Evolutionary conservation across 2,329 filamentous ascomycete species (phyloP).

Genomic region (Penicillium freii): DNA sequence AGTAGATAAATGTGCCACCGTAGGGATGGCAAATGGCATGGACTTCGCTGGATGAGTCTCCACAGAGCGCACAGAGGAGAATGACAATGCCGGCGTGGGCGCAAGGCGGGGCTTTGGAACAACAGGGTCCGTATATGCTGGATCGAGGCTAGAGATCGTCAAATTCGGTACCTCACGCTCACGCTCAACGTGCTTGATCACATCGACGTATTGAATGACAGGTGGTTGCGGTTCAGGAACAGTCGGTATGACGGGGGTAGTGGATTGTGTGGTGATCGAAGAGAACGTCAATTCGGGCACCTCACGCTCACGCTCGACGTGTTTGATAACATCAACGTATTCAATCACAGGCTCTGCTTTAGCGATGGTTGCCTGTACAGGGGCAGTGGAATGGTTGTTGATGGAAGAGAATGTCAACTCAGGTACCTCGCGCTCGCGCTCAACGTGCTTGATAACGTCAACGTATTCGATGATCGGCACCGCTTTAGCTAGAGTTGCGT

Average conservation of each 20-base stretch:
- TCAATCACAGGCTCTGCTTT: slow-evolving; percentile 17
- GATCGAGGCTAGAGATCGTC: slow-evolving; percentile 30
- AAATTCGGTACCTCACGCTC: slow-evolving; percentile 22
- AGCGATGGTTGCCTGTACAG: slow-evolving; percentile 21
- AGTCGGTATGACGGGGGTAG: slow-evolving; percentile 24
- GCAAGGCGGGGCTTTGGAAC: slow-evolving; percentile 18
- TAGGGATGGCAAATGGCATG: slow-evolving; percentile 28
- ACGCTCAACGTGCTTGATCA: slow-evolving; percentile 11
- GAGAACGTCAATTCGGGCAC: slow-evolving; percentile 28
- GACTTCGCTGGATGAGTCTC: slow-evolving; percentile 47
- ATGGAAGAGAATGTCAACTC: slow-evolving; percentile 31
- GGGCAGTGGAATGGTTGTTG: slow-evolving; percentile 31
- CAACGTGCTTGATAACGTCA: slow-evolving; percentile 9
- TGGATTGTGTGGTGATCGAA: slow-evolving; percentile 29
- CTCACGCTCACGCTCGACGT: slow-evolving; percentile 10
- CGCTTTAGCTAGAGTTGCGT: slow-evolving; percentile 19
- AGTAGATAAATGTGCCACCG: slow-evolving; percentile 20
- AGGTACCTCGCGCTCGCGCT: slow-evolving; percentile 17
- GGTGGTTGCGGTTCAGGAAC: slow-evolving; percentile 19
- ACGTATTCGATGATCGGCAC: slow-evolving; percentile 14
- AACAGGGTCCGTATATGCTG: slow-evolving; percentile 35
- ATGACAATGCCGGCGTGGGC: slow-evolving; percentile 31
- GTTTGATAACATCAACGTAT: slow-evolving; percentile 4
- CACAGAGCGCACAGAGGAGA: slow-evolving; percentile 46
- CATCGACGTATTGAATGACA: slow-evolving; percentile 8